Percentiles rank a stretch among this genome's conserved stretches.
Evolutionary conservation across 1,284 basidiomycete species (phyloP).

Genomic region (Retiboletus flavoniger): DNA sequence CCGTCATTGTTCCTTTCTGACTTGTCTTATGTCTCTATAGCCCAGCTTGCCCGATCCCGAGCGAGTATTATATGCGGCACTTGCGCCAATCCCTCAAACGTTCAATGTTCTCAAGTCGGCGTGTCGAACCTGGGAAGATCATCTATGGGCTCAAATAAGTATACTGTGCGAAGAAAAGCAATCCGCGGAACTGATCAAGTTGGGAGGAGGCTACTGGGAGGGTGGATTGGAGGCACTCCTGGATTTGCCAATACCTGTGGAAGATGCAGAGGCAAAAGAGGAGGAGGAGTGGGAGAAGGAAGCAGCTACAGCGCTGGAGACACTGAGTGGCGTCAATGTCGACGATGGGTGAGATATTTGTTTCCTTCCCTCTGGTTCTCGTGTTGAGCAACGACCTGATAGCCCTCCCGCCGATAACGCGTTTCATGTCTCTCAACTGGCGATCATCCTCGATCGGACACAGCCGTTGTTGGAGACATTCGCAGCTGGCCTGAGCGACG

Average conservation of each 20-base stretch:
- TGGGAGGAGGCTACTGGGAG: constrained; percentile 68
- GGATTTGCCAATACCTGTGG: constrained; percentile 33
- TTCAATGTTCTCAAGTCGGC: constrained; percentile 74
- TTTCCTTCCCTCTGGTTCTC: neutral
- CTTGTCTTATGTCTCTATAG: constrained; percentile 39
- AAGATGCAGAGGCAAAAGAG: constrained; percentile 44
- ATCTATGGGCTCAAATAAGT: constrained; percentile 90
- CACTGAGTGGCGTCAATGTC: constrained; percentile 50
- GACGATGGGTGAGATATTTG: constrained; percentile 52
- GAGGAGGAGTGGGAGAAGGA: constrained; percentile 66
- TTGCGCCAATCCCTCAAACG: constrained; percentile 78
- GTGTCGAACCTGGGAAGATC: constrained; percentile 91
- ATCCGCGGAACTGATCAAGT: constrained; percentile 54
- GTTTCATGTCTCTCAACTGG: constrained; percentile 83
- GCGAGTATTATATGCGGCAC: constrained; percentile 82
- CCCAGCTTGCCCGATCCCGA: constrained; percentile 71
- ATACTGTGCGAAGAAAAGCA: constrained; percentile 83
- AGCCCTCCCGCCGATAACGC: constrained; percentile 75
- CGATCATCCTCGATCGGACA: constrained; percentile 79
- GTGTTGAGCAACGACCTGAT: constrained; percentile 3
- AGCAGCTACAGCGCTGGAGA: constrained; percentile 51
- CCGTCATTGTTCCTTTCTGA: neutral
- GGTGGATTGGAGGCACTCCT: constrained; percentile 45
- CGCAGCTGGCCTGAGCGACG: constrained; percentile 56
- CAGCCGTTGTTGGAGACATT: constrained; percentile 72